Evolutionary conservation across 306 rosid species (phyloP).

Genomic region (Elaeagnus macrophylla): DNA sequence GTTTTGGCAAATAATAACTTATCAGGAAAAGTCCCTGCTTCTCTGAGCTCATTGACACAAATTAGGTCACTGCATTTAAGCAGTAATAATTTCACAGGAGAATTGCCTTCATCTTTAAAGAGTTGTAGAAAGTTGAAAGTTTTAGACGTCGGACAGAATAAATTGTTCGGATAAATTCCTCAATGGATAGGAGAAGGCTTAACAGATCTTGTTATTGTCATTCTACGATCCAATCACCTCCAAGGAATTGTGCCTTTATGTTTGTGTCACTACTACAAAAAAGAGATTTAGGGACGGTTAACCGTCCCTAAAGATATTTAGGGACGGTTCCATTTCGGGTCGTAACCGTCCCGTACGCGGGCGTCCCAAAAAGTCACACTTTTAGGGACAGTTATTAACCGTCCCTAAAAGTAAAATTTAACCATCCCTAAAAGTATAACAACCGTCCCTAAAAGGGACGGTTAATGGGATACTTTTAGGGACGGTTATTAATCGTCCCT

Average conservation of each 20-base stretch:
- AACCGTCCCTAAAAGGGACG: no score
- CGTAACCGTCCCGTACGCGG: no score
- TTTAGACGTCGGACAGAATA: constrained; percentile 5
- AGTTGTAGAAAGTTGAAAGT: not conserved
- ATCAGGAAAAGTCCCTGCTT: constrained; percentile 18
- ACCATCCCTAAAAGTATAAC: no score
- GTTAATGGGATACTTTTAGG: no score
- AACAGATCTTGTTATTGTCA: not conserved
- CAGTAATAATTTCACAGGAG: constrained; percentile 3
- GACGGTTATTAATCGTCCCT: no score
- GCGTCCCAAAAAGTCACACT: no score
- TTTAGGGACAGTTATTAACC: no score
- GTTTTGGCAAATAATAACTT: constrained; percentile 9
- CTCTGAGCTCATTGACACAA: constrained; percentile 3
- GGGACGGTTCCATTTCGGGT: no score
- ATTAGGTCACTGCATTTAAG: constrained; percentile 3
- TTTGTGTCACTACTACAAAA: no score
- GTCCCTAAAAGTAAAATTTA: no score
- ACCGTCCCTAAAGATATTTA: no score
- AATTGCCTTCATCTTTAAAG: constrained; percentile 6
- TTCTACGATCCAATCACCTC: not conserved
- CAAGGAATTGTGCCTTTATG: constrained; percentile 12
- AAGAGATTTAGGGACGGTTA: no score
- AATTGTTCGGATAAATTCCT: constrained; percentile 14
- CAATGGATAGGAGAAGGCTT: constrained; percentile 17